Base-by-base conservation (phyloP, 805 yeast genomes). In the Cyberlindnera lachancei region DNA sequence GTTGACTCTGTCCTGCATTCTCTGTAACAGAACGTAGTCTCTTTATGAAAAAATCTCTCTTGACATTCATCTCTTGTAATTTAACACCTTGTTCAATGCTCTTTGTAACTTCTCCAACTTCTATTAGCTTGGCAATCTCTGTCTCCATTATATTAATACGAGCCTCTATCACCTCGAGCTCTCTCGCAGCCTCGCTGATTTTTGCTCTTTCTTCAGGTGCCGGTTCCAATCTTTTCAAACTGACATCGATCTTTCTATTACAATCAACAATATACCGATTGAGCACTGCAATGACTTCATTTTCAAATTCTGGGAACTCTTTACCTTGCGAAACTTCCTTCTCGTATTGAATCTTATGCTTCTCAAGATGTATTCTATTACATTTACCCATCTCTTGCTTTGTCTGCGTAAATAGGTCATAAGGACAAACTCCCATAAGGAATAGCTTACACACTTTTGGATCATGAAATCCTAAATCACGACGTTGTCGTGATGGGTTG, bases 351-450 rank as follows among this genome's bases (percentile, higher is more conserved):
- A 83, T 54, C 52, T 75, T 80, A 49, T 77, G 76, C 42, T 81
- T 80, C 44, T 84, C 85, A 21, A 76, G 53, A 54, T 88, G 96
- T 14, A 79, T 56, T 43, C 68, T 70, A 0, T 85, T 84, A 52
- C 97, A 88, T 37, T 68, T 67, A 2, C 96, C 96, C 41, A 83
- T 57, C 50, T 81, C 84, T 49, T 80, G 81, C 53, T 86, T 87
- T 10, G 96, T 84, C 6, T 85, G 84, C 10, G 68, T 67, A 49
- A 88, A 83, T 29, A 87, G 54, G 41, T 87, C 96, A 53, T 82
- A 79, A 0, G 95, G 90, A 46, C 97, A 88, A 7, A 73, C 70
- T 0, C 92, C 95, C 12, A 85, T 84, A n/a, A 88, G 55, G 52
- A 78, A 88, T 14, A 82, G 65, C 52, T 81, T 82, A 57, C 97